phyloP scores from a whole-genome alignment of 31 red algal species.

The Porphyra umbilicalis region DNA sequence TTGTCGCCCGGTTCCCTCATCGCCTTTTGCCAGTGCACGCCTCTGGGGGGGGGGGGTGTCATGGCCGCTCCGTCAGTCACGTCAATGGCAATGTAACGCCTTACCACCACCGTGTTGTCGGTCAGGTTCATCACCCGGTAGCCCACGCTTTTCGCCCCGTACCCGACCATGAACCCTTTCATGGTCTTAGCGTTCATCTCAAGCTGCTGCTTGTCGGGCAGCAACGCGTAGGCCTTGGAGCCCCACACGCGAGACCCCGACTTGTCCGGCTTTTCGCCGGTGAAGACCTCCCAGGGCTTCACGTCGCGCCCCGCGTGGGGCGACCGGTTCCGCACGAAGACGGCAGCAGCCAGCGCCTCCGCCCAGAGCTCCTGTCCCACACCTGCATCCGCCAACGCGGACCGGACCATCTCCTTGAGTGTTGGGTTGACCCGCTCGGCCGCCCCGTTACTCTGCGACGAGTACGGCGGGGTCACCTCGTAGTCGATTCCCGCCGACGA shows the following conservation, averaged over 20 bases:
- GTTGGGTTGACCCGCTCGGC: neutral
- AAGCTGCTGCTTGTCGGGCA: neutral
- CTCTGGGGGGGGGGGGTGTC: neutral
- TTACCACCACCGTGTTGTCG: neutral
- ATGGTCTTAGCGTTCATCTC: neutral
- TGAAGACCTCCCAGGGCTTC: neutral
- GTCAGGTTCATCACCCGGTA: neutral
- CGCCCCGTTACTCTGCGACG: neutral
- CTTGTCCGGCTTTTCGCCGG: neutral
- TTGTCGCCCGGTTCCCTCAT: neutral
- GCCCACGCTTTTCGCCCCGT: neutral
- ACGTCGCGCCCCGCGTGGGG: too few relatives aligned
- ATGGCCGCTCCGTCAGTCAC: too few relatives aligned
- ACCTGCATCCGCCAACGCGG: neutral
- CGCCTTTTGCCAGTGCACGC: neutral
- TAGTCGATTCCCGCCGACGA: neutral
- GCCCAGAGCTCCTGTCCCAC: neutral
- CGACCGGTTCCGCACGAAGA: neutral
- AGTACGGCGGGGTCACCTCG: neutral
- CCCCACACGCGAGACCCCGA: neutral
- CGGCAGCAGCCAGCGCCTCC: neutral
- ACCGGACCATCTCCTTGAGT: neutral
- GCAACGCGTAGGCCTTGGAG: neutral
- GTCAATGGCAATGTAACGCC: neutral
- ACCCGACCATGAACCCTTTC: neutral